Percentiles rank a stretch among this genome's conserved stretches.
Conservation (phyloP, 106 monocot species). For the Iris macrosiphon region DNA sequence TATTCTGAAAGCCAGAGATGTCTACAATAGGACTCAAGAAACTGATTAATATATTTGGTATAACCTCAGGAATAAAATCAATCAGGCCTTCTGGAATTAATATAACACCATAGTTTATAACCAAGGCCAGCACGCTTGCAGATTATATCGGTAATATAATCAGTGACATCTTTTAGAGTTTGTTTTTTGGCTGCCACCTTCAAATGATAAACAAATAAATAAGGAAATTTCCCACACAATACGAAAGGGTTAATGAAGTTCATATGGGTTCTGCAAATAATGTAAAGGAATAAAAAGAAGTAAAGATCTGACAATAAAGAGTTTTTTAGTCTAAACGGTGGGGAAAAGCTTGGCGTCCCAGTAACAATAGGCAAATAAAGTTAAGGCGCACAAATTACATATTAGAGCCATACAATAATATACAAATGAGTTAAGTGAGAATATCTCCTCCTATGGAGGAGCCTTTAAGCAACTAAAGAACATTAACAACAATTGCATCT, state of each 20-base stretch:
- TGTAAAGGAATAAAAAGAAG: not conserved
- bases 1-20: not conserved
- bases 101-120: slow-evolving; percentile 93
- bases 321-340: too few species aligned
- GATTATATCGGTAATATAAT: slow-evolving; percentile 89
- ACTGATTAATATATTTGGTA: slow-evolving; percentile 6
- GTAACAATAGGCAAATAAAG: too few species aligned
- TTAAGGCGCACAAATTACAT: too few species aligned
- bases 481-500: too few species aligned
- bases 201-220: slow-evolving; percentile 7
- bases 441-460: too few species aligned
- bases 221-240: not conserved
- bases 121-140: slow-evolving; percentile 88
- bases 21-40: not conserved
- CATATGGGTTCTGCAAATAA: not conserved
- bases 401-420: too few species aligned
- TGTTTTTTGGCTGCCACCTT: slow-evolving; percentile 85
- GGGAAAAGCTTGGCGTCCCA: too few species aligned
- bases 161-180: slow-evolving; percentile 88
- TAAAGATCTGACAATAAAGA: not conserved
- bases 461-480: too few species aligned
- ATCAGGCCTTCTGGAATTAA: slow-evolving; percentile 98
- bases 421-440: too few species aligned
- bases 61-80: slow-evolving; percentile 99
- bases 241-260: not conserved